Percentiles rank a stretch among this genome's conserved stretches.
These are phyloP conservation scores for Wickerhamiella brachini DNA, from an alignment of 805 yeast genomes.

Conservation along the genomic window DNA sequence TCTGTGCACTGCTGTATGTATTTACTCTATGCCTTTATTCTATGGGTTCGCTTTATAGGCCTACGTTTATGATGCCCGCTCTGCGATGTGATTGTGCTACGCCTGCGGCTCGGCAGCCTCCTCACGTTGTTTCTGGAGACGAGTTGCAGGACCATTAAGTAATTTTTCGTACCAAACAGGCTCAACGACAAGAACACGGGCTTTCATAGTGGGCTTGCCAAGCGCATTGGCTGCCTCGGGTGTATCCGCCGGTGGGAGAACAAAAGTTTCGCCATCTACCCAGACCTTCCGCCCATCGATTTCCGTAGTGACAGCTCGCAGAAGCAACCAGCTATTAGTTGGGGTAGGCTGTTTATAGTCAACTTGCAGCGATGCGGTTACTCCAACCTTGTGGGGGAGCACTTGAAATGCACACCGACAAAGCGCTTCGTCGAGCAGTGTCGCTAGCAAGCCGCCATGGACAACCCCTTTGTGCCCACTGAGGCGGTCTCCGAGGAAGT, in stretches of 20 bases:
- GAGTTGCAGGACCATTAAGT: slow-evolving; percentile 8
- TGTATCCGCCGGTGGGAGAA: slow-evolving; percentile 20
- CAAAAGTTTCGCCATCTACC: slow-evolving; percentile 52
- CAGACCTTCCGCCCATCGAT: slow-evolving; percentile 69
- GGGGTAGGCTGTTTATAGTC: slow-evolving; percentile 45
- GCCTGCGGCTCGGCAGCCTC: background rate
- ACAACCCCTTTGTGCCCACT: slow-evolving; percentile 59
- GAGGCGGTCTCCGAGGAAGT: slow-evolving; percentile 54
- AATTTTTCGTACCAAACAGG: slow-evolving; percentile 27
- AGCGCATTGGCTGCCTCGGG: slow-evolving; percentile 11
- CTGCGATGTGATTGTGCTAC: too few species aligned
- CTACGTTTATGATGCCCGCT: too few species aligned
- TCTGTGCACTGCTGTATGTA: background rate
- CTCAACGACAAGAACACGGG: slow-evolving; percentile 25
- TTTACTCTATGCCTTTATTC: too few species aligned
- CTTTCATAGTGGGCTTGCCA: slow-evolving; percentile 19
- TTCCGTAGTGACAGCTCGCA: slow-evolving; percentile 53
- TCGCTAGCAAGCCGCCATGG: slow-evolving; percentile 78
- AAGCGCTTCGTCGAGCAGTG: slow-evolving; percentile 73
- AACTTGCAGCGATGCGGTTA: slow-evolving; percentile 65
- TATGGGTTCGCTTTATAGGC: too few species aligned
- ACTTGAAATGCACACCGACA: slow-evolving; percentile 76
- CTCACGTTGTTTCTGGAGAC: background rate
- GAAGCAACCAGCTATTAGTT: slow-evolving; percentile 49
- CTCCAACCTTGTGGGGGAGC: slow-evolving; percentile 73